Evolutionary conservation across 495 filamentous ascomycete genomes (phyloP).

Genomic region (Penicillium fimorum): DNA sequence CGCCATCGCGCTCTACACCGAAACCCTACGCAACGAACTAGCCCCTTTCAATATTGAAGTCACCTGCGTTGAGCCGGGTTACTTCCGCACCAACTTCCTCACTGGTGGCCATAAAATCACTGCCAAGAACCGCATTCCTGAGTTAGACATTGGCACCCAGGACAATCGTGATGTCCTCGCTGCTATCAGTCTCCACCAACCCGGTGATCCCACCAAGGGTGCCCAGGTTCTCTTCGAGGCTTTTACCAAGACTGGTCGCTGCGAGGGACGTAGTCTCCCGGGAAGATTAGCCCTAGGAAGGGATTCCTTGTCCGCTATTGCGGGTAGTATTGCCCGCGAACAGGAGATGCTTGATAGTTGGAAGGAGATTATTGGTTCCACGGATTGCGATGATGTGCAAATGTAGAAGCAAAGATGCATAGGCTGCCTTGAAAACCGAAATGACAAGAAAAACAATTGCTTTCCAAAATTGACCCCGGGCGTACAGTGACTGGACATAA

Average conservation of each 20-base stretch:
- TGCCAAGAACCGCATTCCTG: background rate
- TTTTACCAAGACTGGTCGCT: constrained; percentile 39
- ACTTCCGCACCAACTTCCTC: constrained; percentile 46
- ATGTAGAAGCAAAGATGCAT: background rate
- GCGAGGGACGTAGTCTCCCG: constrained; percentile 38
- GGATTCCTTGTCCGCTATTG: background rate
- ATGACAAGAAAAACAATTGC: no score
- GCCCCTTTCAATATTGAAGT: constrained; percentile 44
- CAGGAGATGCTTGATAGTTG: background rate
- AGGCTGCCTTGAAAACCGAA: no score
- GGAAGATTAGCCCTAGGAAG: constrained; percentile 41
- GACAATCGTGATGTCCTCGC: background rate
- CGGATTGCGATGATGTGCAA: background rate
- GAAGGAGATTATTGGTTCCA: background rate
- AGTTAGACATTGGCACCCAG: background rate
- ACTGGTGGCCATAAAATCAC: background rate
- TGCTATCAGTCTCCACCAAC: constrained; percentile 3
- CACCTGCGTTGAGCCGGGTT: constrained; percentile 50
- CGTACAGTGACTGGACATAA: no score
- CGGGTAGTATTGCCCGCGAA: background rate
- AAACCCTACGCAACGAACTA: constrained; percentile 29
- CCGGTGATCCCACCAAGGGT: constrained; percentile 51
- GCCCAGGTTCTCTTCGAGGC: constrained; percentile 48
- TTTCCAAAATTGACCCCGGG: no score
- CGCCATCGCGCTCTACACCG: background rate